Base-by-base conservation (phyloP, 495 filamentous ascomycete genomes). In the Neurospora sp. region DNA sequence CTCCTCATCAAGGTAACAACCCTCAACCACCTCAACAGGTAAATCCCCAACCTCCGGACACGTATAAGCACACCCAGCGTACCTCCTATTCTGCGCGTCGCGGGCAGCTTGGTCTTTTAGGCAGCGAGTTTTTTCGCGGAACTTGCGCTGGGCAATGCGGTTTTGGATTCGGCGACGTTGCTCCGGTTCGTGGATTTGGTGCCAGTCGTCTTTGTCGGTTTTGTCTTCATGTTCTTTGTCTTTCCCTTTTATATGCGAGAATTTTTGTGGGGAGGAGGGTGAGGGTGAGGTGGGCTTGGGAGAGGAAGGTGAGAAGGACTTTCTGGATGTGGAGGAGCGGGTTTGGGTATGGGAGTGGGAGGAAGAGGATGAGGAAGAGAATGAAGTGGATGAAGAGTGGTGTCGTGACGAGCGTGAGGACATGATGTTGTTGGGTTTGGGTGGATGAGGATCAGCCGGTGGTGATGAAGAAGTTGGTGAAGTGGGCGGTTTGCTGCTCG, bases 161-260 rank as follows among this genome's bases (percentile, higher is more conserved):
- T 89, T 89, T 74, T 89, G 88, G 73, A 89, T 88, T 53, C 87
- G 86, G 73, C 88, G 79, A 74, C 88, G 82, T 80, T 89, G 87
- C 40, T 89, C 88, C 0, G 87, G 85, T 72, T 89, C 88, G 0
- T 86, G 85, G 9, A 89, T 83, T n/a, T 87, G 85, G 18, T 84
- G 82, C 88, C 88, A 89, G 79, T 89, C 87, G 75, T 88, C 87
- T 48, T 74, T 71, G 69, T 69, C 31, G 31, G 31, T n/a, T 48
- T 20, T 5, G 14, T 74, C 70, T 40, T 20, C 37, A 45, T 71
- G 72, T 59, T 74, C 70, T 44, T 69, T 37, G 35, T 37, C 35
- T 37, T 37, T 35, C 35, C 35, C 35, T 37, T 37, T 37, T 37
- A 4, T 37, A 37, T 37, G 35, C 35, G 35, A 37, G 35, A 37